Evolutionary conservation across 495 filamentous ascomycete species (phyloP).

Genomic region (Talaromyces thailandensis): DNA sequence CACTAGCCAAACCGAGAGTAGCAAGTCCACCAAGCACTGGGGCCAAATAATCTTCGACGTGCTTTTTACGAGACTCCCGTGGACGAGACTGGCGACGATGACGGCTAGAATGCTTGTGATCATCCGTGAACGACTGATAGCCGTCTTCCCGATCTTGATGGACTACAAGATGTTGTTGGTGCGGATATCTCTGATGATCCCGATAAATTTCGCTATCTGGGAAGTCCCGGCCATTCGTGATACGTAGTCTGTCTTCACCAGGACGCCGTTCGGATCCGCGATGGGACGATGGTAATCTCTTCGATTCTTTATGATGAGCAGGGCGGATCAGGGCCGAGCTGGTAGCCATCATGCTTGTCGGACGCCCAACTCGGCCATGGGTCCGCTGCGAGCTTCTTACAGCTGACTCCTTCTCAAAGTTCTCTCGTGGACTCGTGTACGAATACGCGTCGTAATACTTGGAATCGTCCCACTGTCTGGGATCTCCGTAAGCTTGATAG

Average conservation of each 20-base stretch:
- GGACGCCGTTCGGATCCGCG: constrained; percentile 54
- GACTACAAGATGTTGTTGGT: constrained; percentile 27
- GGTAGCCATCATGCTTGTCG: constrained; percentile 53
- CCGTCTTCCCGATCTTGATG: constrained; percentile 34
- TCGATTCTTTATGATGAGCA: constrained; percentile 34
- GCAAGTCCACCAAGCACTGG: constrained; percentile 25
- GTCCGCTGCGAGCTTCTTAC: constrained; percentile 37
- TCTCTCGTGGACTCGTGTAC: constrained; percentile 61
- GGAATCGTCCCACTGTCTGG: constrained; percentile 47
- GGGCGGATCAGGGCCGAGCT: constrained; percentile 34
- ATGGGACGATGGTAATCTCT: constrained; percentile 51
- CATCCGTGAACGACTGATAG: constrained; percentile 22
- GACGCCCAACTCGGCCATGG: constrained; percentile 45
- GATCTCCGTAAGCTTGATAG: constrained; percentile 21
- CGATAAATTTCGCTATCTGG: constrained; percentile 17
- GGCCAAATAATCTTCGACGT: constrained; percentile 11
- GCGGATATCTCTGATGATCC: constrained; percentile 19
- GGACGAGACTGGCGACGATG: constrained; percentile 17
- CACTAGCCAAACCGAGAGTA: constrained; percentile 30
- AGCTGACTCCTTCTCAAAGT: constrained; percentile 57
- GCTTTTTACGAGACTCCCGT: constrained; percentile 15
- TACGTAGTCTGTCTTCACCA: constrained; percentile 23
- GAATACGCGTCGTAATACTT: constrained; percentile 56
- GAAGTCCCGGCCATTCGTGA: constrained; percentile 16
- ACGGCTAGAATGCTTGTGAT: constrained; percentile 17